Conservation (phyloP, 148 eudicot species). For the Heliosperma pusillum region DNA sequence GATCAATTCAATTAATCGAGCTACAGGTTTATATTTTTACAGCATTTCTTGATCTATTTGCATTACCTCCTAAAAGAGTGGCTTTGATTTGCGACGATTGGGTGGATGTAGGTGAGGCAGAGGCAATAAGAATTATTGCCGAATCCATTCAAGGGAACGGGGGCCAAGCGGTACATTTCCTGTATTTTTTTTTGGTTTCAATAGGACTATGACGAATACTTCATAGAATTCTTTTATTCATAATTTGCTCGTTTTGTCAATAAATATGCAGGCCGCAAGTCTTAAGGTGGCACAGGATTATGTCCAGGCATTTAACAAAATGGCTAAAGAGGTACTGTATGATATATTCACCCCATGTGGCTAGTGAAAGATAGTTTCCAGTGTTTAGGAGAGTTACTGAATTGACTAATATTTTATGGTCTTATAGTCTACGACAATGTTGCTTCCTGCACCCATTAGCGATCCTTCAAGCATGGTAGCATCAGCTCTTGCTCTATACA, state of each 20-base stretch:
- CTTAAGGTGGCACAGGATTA: slow-evolving; percentile 83
- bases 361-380: neutral
- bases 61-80: neutral
- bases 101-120: slow-evolving; percentile 67
- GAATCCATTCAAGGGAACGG: slow-evolving; percentile 48
- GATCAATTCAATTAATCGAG: slow-evolving; percentile 67
- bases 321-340: slow-evolving; percentile 69
- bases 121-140: slow-evolving; percentile 56
- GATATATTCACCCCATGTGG: neutral
- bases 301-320: slow-evolving; percentile 62
- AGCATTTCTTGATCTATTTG: neutral
- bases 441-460: slow-evolving; percentile 55
- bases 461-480: slow-evolving; percentile 63
- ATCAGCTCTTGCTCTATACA: slow-evolving; percentile 55
- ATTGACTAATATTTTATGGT: neutral
- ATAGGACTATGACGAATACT: neutral
- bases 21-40: slow-evolving; percentile 45
- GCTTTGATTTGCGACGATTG: neutral
- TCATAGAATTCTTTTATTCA: neutral
- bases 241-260: neutral
- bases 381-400: neutral
- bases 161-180: slow-evolving; percentile 46
- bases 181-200: neutral
- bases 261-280: slow-evolving; percentile 74
- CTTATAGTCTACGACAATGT: slow-evolving; percentile 61